A percentile compares a stretch with the other conserved stretches of the same genome.
phyloP scores from a whole-genome alignment of 768 basidiomycete species.

The Psilocybe cubensis region DNA sequence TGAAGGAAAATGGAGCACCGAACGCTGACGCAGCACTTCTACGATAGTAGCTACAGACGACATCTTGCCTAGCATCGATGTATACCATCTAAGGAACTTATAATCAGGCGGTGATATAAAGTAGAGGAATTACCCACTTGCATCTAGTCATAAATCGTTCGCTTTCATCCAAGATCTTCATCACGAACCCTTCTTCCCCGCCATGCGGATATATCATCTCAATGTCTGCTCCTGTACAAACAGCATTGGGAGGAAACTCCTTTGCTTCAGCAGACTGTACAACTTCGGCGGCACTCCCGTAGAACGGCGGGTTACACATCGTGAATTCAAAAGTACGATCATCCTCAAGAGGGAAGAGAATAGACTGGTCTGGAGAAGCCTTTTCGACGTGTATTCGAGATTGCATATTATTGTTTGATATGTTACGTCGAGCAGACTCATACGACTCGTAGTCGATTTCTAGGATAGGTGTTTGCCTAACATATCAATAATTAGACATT shows the following conservation, averaged over 20 bases:
- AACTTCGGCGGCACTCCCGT: constrained; percentile 75
- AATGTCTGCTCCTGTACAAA: constrained; percentile 82
- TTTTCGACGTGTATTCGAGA: constrained; percentile 53
- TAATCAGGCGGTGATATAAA: neutral
- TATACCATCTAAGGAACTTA: constrained; percentile 75
- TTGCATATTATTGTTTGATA: constrained; percentile 57
- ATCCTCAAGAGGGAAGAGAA: constrained; percentile 46
- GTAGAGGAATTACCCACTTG: constrained; percentile 44
- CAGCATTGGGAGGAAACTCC: constrained; percentile 65
- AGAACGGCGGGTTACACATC: constrained; percentile 99
- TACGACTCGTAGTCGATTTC: constrained; percentile 76
- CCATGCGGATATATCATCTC: constrained; percentile 88
- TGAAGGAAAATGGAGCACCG: constrained; percentile 26
- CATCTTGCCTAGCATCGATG: constrained; percentile 89
- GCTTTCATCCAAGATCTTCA: constrained; percentile 79
- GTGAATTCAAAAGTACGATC: constrained; percentile 66
- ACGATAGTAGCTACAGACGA: constrained; percentile 72
- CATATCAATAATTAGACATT: neutral
- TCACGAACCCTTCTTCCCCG: constrained; percentile 83
- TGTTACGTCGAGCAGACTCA: constrained; percentile 55
- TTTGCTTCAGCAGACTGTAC: constrained; percentile 61
- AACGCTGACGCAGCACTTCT: constrained; percentile 45
- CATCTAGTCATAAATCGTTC: constrained; percentile 50
- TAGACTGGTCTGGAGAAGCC: constrained; percentile 36
- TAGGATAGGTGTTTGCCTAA: constrained; percentile 27